Conservation (phyloP, 2,329 filamentous ascomycete species). For the Escovopsis sp. region DNA sequence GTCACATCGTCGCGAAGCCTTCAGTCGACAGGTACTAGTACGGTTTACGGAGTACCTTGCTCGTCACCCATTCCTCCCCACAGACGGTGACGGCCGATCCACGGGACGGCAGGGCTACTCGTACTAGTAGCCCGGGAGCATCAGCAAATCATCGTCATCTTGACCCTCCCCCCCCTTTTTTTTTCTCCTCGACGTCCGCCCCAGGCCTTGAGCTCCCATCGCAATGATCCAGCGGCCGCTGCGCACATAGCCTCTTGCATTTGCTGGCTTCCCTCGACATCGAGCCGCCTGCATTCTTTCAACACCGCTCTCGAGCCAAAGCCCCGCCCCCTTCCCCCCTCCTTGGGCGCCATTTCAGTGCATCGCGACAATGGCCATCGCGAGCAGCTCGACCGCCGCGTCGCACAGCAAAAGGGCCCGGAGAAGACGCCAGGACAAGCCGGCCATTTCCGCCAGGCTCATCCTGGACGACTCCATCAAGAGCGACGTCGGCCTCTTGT, state of each 20-base stretch:
- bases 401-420: slow-evolving; percentile 28
- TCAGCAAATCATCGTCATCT: not conserved
- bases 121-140: too few species aligned
- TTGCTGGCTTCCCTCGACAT: not conserved
- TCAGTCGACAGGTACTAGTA: too few species aligned
- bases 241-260: slow-evolving; percentile 2
- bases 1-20: too few species aligned
- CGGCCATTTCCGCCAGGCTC: slow-evolving; percentile 63
- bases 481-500: slow-evolving; percentile 73
- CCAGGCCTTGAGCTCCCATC: slow-evolving; percentile 1
- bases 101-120: too few species aligned
- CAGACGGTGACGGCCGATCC: too few species aligned
- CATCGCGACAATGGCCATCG: slow-evolving; percentile 15
- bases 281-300: not conserved
- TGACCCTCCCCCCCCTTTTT: not conserved
- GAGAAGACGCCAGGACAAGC: slow-evolving; percentile 51
- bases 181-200: not conserved
- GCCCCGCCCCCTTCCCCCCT: not conserved
- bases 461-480: slow-evolving; percentile 75
- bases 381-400: slow-evolving; percentile 12
- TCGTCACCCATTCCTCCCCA: too few species aligned
- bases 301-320: not conserved
- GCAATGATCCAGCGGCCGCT: slow-evolving; percentile 6
- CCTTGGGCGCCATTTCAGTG: not conserved
- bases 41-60: too few species aligned